Base-by-base conservation (phyloP, 108 stramenopile genomes). In the Conticribra weissflogii region DNA sequence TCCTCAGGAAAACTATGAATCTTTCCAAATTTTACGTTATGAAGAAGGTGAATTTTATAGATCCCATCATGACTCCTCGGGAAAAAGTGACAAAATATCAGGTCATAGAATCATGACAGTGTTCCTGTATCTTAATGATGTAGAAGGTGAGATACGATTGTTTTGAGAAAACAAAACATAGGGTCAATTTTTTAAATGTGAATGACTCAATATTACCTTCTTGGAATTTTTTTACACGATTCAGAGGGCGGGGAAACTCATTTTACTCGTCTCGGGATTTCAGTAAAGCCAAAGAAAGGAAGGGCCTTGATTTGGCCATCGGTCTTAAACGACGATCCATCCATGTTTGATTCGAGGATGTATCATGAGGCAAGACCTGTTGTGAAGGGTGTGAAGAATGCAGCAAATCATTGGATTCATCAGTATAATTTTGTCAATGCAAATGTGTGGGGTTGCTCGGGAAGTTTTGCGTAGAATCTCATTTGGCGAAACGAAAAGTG, bases 331-430 rank as follows among this genome's bases (percentile, higher is more conserved):
- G 83, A 87, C 18, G 76, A 87, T 71, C 83, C 84, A 16, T 57
- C 36, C 23, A n/a, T 16, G 65, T 34, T 41, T 21, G 86, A 87
- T 59, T 0, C 15, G 51, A 47, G 76, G 16, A 87, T 79, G 45
- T 68, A 52, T 56, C 86, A 87, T 62, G 81, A 82, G 63, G 86
- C 86, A 25, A 72, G 65, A 24, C 54, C 80, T 16, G 86, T 87
- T 44, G 29, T 48, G 12, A 68, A 83, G 47, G 86, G 86, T 0
- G 66, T 48, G 18, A 88, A 88, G 33, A 66, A 68, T 23, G 86
- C 82, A 9, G 86, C 86, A 5, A 88, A 88, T 70, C 60, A 56
- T 45, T 88, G 86, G 86, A 85, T 88, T 47, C 86, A 88, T 63
- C 78, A 81, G 33, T 82, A 73, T 64, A 78, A 86, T 50, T 84